Conservation (phyloP, 768 basidiomycete genomes). For the Mycena kentingensis region DNA sequence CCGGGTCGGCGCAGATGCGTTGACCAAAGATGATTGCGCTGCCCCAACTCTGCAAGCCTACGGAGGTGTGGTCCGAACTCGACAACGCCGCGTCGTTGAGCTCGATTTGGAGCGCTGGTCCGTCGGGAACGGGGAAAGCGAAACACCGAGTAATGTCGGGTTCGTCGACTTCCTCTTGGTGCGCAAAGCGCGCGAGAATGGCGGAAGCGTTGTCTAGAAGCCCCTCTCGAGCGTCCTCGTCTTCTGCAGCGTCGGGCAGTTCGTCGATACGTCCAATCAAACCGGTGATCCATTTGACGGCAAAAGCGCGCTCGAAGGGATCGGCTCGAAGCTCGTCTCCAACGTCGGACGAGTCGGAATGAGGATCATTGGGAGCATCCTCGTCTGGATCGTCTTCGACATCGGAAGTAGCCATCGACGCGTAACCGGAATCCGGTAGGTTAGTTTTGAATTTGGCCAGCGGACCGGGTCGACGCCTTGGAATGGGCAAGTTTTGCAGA, state of each 20-base stretch:
- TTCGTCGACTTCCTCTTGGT: constrained; percentile 42
- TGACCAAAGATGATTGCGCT: constrained; percentile 73
- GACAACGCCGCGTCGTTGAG: constrained; percentile 72
- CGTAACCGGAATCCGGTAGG: constrained; percentile 80
- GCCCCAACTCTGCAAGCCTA: constrained; percentile 86
- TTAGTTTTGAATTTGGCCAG: constrained; percentile 36
- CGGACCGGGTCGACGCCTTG: constrained; percentile 28
- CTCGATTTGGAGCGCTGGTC: constrained; percentile 45
- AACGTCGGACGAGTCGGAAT: constrained; percentile 29
- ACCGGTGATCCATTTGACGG: constrained; percentile 76
- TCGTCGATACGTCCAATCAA: constrained; percentile 61
- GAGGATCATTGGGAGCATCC: constrained; percentile 18
- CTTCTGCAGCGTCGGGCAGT: constrained; percentile 30
- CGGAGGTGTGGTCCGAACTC: constrained; percentile 70
- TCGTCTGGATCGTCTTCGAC: constrained; percentile 29
- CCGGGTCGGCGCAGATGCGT: constrained; percentile 54
- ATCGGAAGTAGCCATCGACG: constrained; percentile 68
- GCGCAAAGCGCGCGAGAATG: constrained; percentile 57
- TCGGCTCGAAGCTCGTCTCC: constrained; percentile 59
- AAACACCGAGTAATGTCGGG: constrained; percentile 52
- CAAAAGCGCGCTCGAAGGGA: constrained; percentile 62
- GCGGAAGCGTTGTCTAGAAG: constrained; percentile 60
- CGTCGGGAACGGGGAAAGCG: constrained; percentile 38
- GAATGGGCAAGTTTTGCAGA: constrained; percentile 31
- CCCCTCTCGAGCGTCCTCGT: constrained; percentile 41